Percentiles rank a stretch among this genome's conserved stretches.
These are phyloP conservation scores for Dendrocalamus latiflorus DNA, from an alignment of 202 grass and related monocot genomes.

Conservation along the genomic window DNA sequence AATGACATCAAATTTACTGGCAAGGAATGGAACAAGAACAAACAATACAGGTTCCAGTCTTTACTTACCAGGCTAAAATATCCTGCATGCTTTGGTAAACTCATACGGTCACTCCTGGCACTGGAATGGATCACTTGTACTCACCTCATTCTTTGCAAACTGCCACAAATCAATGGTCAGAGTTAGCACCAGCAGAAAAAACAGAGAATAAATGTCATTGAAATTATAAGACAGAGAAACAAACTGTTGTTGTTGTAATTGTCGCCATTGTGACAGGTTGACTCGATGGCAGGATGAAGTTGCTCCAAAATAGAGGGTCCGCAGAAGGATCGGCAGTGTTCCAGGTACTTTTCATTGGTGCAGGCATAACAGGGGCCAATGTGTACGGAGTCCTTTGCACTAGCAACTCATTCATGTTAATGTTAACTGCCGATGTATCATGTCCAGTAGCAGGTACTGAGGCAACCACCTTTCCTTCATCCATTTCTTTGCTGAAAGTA, in stretches of 20 bases:
- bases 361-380: constrained; percentile 63
- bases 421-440: constrained; percentile 41
- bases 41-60: neutral
- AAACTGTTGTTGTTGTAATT: constrained; percentile 46
- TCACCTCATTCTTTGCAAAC: constrained; percentile 87
- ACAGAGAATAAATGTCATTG: neutral
- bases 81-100: constrained; percentile 9
- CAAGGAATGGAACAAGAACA: neutral
- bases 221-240: constrained; percentile 23
- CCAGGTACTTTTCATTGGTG: constrained; percentile 79
- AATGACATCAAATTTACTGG: neutral
- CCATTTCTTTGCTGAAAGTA: too few species aligned
- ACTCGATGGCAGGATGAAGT: constrained; percentile 67
- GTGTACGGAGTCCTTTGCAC: constrained; percentile 57
- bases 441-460: constrained; percentile 40
- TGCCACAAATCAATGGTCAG: constrained; percentile 35
- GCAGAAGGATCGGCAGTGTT: constrained; percentile 55
- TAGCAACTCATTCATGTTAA: constrained; percentile 51
- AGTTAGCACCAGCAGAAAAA: constrained; percentile 18
- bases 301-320: constrained; percentile 84
- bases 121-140: constrained; percentile 69
- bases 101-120: constrained; percentile 54
- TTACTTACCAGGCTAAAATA: constrained; percentile 28
- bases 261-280: constrained; percentile 60
- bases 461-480: constrained; percentile 39